These are phyloP conservation scores for Lodderomyces oxycetoniae DNA, from an alignment of 1,139 yeast genomes.

Conservation along the genomic window DNA sequence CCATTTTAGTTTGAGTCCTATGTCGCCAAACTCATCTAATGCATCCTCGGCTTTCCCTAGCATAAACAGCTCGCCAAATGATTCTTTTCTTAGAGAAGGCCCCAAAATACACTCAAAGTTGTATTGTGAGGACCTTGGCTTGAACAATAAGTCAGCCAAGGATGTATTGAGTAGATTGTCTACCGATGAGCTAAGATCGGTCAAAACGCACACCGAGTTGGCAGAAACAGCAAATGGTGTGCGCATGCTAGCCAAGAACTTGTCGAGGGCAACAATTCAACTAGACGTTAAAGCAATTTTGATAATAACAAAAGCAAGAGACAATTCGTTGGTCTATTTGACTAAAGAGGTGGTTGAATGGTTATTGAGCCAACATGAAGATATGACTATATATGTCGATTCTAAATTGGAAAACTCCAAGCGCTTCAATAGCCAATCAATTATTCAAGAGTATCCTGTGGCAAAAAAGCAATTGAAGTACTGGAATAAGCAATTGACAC, in stretches of 20 bases:
- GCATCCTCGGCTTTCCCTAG: conserved; percentile 3
- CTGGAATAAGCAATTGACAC: conserved; percentile 64
- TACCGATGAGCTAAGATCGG: conserved; percentile 40
- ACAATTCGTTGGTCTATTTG: conserved; percentile 65
- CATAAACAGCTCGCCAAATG: conserved; percentile 13
- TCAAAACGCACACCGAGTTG: conserved; percentile 64
- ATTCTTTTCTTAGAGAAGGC: conserved; percentile 16
- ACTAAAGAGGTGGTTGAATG: conserved; percentile 78
- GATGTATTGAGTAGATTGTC: conserved; percentile 32
- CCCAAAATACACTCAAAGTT: conserved; percentile 37
- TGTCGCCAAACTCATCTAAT: conserved; percentile 3
- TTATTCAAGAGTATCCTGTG: conserved; percentile 38
- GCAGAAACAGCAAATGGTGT: conserved; percentile 89
- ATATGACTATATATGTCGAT: conserved; percentile 67
- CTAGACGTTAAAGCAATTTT: conserved; percentile 65
- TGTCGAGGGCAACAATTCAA: conserved; percentile 69
- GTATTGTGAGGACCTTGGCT: conserved; percentile 21
- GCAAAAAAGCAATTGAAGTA: conserved; percentile 47
- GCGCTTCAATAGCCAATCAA: conserved; percentile 51
- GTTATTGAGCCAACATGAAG: conserved; percentile 48
- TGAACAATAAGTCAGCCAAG: conserved; percentile 17
- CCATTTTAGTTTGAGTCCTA: conserved; percentile 4
- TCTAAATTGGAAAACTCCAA: conserved; percentile 53
- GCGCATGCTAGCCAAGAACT: conserved; percentile 68
- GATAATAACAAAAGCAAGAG: conserved; percentile 84